Percentiles rank a stretch among this genome's conserved stretches.
Conservation (phyloP, 495 filamentous ascomycete genomes). For the Aspergillus olivimuriae region DNA sequence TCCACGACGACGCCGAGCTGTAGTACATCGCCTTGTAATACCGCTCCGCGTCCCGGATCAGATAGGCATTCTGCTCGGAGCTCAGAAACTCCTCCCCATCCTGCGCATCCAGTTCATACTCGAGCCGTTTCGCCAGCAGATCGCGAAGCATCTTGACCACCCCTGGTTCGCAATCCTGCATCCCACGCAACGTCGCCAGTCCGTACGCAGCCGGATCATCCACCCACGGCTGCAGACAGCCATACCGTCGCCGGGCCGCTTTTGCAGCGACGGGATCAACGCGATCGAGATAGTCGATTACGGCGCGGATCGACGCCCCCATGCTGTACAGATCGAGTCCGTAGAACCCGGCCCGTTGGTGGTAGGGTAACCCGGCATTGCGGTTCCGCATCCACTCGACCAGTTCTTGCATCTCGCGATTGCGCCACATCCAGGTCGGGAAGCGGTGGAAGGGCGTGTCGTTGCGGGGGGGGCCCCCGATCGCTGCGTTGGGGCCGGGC, state of each 20-base stretch:
- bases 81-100: constrained; percentile 49
- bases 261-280: constrained; percentile 42
- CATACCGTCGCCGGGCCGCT: constrained; percentile 40
- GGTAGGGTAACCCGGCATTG: constrained; percentile 28
- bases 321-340: constrained; percentile 53
- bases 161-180: constrained; percentile 42
- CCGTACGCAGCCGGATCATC: constrained; percentile 50
- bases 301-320: constrained; percentile 43
- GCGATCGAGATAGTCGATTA: constrained; percentile 47
- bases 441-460: constrained; percentile 47
- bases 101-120: constrained; percentile 27
- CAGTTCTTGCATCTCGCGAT: constrained; percentile 47
- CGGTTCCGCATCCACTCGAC: constrained; percentile 51
- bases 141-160: constrained; percentile 44
- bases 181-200: constrained; percentile 35
- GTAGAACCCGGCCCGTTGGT: constrained; percentile 44
- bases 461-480: constrained; percentile 21
- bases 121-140: constrained; percentile 37
- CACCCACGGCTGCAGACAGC: constrained; percentile 43
- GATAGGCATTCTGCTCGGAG: constrained; percentile 48
- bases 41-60: constrained; percentile 49
- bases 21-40: constrained; percentile 58
- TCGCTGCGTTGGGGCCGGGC: constrained; percentile 28
- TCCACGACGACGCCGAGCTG: constrained; percentile 49
- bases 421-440: constrained; percentile 60